Conservation (phyloP, 306 rosid genomes). For the Purshia tridentata region DNA sequence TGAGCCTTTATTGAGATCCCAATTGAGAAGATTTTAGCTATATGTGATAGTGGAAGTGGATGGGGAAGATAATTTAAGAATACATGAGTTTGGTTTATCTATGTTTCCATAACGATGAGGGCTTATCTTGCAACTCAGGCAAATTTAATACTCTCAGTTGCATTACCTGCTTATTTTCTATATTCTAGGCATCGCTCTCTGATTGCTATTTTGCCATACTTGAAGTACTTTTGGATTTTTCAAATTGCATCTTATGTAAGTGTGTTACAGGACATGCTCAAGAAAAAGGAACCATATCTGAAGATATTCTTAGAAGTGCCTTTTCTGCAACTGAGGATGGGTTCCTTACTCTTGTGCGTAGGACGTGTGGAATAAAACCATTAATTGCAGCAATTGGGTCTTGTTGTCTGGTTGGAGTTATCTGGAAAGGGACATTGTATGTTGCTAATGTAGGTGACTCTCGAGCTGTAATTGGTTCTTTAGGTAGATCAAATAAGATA, state of each 20-base stretch:
- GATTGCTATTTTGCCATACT: not conserved
- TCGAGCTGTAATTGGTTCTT: conserved; percentile 77
- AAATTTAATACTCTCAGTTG: not conserved
- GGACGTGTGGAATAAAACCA: conserved; percentile 70
- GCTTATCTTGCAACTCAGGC: not conserved
- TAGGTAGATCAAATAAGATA: conserved; percentile 63
- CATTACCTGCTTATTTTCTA: not conserved
- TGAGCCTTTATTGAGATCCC: not conserved
- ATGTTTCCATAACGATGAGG: too few species aligned
- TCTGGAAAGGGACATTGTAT: conserved; percentile 70
- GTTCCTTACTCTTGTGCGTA: conserved; percentile 75
- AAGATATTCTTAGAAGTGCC: conserved; percentile 61
- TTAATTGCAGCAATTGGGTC: conserved; percentile 79
- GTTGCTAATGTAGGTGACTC: conserved; percentile 84
- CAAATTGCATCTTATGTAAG: conserved; percentile 18
- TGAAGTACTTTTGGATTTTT: conserved; percentile 26
- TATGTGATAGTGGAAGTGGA: conserved; percentile 4
- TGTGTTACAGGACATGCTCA: conserved; percentile 58
- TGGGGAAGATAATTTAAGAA: not conserved
- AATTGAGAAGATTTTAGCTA: not conserved
- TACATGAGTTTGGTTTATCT: not conserved
- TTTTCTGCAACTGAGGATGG: conserved; percentile 87
- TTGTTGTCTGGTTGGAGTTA: conserved; percentile 81
- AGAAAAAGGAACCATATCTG: conserved; percentile 63
- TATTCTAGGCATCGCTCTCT: not conserved